Evolutionary conservation across 805 yeast species (phyloP).

Genomic region (Hyphopichia homilentoma): DNA sequence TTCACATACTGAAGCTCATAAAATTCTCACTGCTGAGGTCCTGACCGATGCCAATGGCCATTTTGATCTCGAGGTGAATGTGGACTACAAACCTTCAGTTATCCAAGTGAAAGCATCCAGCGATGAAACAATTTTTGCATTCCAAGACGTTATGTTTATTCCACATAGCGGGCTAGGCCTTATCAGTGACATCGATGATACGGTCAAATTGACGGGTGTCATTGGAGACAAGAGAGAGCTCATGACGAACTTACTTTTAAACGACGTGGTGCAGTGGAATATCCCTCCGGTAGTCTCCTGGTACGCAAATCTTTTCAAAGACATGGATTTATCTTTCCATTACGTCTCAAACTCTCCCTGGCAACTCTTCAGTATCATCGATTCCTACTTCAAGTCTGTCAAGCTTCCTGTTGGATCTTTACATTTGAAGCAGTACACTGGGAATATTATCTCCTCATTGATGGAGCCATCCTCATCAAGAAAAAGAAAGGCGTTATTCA

Average conservation of each 20-base stretch:
- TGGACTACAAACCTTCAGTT: slow-evolving; percentile 59
- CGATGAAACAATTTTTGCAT: slow-evolving; percentile 46
- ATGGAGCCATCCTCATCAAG: slow-evolving; percentile 86
- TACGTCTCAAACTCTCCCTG: slow-evolving; percentile 96
- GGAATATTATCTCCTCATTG: slow-evolving; percentile 74
- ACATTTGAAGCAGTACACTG: slow-evolving; percentile 84
- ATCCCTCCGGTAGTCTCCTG: slow-evolving; percentile 74
- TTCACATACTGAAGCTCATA: slow-evolving; percentile 21
- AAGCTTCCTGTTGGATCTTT: slow-evolving; percentile 77
- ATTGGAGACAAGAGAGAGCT: slow-evolving; percentile 82
- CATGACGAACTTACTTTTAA: slow-evolving; percentile 72
- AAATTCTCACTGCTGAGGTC: slow-evolving; percentile 24
- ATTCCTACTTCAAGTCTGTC: slow-evolving; percentile 50
- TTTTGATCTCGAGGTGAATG: slow-evolving; percentile 50
- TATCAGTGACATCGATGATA: slow-evolving; percentile 93
- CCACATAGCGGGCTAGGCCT: slow-evolving; percentile 56
- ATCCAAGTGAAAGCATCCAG: slow-evolving; percentile 47
- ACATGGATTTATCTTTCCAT: slow-evolving; percentile 62
- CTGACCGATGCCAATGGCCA: slow-evolving; percentile 67
- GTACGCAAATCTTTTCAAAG: slow-evolving; percentile 49
- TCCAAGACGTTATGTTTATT: slow-evolving; percentile 44
- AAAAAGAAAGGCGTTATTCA: slow-evolving; percentile 61
- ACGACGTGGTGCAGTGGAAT: slow-evolving; percentile 61
- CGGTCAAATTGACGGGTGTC: slow-evolving; percentile 87
- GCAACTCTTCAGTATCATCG: slow-evolving; percentile 67